Evolutionary conservation across 306 rosid genomes (phyloP), one percentile per base, ranked within the genome.

Genomic region (Lathyrus oleraceus): DNA sequence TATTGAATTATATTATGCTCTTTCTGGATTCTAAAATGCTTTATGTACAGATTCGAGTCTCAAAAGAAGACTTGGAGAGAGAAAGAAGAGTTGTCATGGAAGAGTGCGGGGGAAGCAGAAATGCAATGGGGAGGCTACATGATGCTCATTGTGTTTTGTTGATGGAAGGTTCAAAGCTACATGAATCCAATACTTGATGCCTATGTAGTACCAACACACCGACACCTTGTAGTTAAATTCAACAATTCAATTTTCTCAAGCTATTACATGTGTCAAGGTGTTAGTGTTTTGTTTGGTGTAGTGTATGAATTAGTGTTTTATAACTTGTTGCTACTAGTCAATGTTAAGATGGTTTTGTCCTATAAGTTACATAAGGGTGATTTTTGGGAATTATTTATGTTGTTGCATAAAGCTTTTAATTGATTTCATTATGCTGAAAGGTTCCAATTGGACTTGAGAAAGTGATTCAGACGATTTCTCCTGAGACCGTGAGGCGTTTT

Each of bases 41-140:
- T 17, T 56, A 21, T 56, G 19, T 81, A 80, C 75, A 93, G 96
- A 78, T 93, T 78, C 91, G 97, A 27, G 92, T 90, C 21, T 88
- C 90, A 13, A 89, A 82, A 79, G 97, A 90, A 6, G 97, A 90
- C 80, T 70, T 93, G 79, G 85, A 81, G 69, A 93, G 86, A 62
- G 98, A 93, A 77, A 87, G 97, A 76, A 97, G 98, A 62, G 96
- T 97, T 36, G 98, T 93, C 56, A 66, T 90, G 97, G 98, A 93
- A 81, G 98, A 93, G 77, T 87, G 79, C 76, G 85, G 97, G 54
- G 97, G 90, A 45, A 93, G 70, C 74, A 86, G 98, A 74, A 93
- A 93, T 57, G 98, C 98, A 57, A 78, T 89, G 0, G 98, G 98
- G 80, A 90, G 98, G 83, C 81, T 93, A 88, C 96, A 90, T 83